Evolutionary conservation across 352 stramenopile genomes (phyloP), one percentile per base, ranked within the genome.

Genomic region (Pythium periplocum): DNA sequence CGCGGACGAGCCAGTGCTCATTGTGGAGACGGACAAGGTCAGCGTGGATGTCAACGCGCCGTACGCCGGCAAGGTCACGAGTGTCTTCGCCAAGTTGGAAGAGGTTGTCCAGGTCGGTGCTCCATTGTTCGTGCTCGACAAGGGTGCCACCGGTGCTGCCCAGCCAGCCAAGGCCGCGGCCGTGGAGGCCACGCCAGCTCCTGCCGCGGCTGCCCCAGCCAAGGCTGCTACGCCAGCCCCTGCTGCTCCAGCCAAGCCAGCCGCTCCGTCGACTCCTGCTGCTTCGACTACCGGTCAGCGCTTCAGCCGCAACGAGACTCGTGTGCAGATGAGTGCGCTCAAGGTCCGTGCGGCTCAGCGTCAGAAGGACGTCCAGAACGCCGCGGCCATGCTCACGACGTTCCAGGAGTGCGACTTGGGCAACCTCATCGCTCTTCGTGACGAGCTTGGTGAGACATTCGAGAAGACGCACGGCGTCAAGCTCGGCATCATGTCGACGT

Each of bases 331-430:
- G 92, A 98, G 87, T 51, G 80, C 89, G 47, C 93, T 99, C 78
- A 96, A 98, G 58, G 62, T 96, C 55, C 93, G 95, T 53, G 93
- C 98, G 45, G 96, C 97, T 9, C 71, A 97, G 53, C 86, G 97
- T 45, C 83, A 99, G 48, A 99, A 99, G 69, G 96, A 98, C 62
- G 96, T 95, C 34, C 96, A 99, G 83, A 99, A 99, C 75, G 95
- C 90, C 30, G 95, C 96, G 30, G 97, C 97, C 34, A 98, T 99
- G 87, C 82, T 99, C 8, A 98, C 96, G 12, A 99, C 97, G 44
- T 99, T 99, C 83, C 96, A 99, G 71, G 97, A 99, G 73, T 95
- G 87, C 53, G 97, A 99, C 68, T 90, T 99, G 77, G 83, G 88
- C 44, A 95, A 93, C 51, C 78, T 99, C n/a, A 96, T 98, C 57